phyloP scores from a whole-genome alignment of 108 stramenopile genomes.

The Cyclotella baltica region DNA sequence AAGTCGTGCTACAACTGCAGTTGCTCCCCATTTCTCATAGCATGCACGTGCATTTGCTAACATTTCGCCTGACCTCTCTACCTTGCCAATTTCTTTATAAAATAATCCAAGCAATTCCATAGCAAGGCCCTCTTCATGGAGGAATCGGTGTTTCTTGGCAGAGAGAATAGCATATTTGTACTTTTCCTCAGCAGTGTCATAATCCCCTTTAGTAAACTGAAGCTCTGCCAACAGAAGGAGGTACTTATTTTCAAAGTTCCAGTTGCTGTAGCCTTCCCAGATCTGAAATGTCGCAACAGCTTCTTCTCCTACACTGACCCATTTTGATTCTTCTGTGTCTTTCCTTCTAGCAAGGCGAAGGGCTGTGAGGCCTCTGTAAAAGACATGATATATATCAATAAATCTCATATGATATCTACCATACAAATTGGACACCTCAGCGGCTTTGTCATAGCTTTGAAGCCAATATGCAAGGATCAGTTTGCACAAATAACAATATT shows the following conservation, averaged over 20 bases:
- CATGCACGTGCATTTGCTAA: slow-evolving; percentile 3
- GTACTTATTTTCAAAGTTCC: slow-evolving; percentile 31
- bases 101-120: slow-evolving; percentile 9
- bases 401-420: slow-evolving; percentile 10
- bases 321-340: background rate
- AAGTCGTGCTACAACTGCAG: slow-evolving; percentile 3
- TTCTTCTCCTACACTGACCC: slow-evolving; percentile 12
- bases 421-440: background rate
- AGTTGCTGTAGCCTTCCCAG: slow-evolving; percentile 1
- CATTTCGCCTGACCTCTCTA: background rate
- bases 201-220: slow-evolving; percentile 1
- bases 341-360: background rate
- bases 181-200: background rate
- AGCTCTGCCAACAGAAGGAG: slow-evolving; percentile 16
- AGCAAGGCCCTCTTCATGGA: slow-evolving; percentile 28
- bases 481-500: background rate
- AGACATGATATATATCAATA: slow-evolving; percentile 7
- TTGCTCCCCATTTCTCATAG: slow-evolving; percentile 20
- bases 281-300: slow-evolving; percentile 1
- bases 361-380: slow-evolving; percentile 9
- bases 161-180: slow-evolving; percentile 14
- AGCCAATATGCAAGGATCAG: slow-evolving; percentile 7
- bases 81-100: background rate
- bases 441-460: background rate
- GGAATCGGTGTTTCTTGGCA: slow-evolving; percentile 15